Percentiles rank a stretch among this genome's conserved stretches.
phyloP scores from a whole-genome alignment of 1,284 basidiomycete species.

The Earliella scabrosa region DNA sequence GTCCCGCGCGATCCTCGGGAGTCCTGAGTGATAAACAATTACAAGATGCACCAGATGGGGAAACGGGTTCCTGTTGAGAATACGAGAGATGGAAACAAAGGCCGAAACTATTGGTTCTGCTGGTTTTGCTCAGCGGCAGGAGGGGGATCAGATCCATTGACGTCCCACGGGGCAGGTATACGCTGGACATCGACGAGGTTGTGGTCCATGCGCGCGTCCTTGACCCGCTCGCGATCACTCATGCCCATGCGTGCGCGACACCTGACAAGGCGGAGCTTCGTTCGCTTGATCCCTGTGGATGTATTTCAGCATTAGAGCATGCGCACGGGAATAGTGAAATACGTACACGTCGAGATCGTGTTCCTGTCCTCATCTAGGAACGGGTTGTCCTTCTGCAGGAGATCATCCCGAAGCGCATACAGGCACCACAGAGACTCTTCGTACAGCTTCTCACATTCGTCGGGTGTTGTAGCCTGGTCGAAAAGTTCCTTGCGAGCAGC shows the following conservation, averaged over 20 bases:
- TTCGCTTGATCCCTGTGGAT: conserved; percentile 74
- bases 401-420: conserved; percentile 89
- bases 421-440: conserved; percentile 95
- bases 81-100: neutral
- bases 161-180: conserved; percentile 77
- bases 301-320: conserved; percentile 6
- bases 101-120: neutral
- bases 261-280: conserved; percentile 75
- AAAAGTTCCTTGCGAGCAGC: conserved; percentile 92
- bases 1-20: neutral
- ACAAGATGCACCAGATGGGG: neutral
- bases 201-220: conserved; percentile 72
- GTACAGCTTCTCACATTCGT: conserved; percentile 92
- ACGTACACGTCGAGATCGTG: conserved; percentile 79
- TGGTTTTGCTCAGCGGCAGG: neutral
- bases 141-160: conserved; percentile 9
- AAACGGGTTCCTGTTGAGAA: neutral
- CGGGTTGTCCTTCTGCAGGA: conserved; percentile 81
- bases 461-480: conserved; percentile 74
- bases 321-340: neutral
- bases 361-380: conserved; percentile 85
- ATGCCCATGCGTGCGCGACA: conserved; percentile 75
- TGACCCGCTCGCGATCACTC: conserved; percentile 68
- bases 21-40: neutral
- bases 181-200: conserved; percentile 73